Evolutionary conservation across 2,329 filamentous ascomycete genomes (phyloP).

Genomic region (Colletotrichum sp.): DNA sequence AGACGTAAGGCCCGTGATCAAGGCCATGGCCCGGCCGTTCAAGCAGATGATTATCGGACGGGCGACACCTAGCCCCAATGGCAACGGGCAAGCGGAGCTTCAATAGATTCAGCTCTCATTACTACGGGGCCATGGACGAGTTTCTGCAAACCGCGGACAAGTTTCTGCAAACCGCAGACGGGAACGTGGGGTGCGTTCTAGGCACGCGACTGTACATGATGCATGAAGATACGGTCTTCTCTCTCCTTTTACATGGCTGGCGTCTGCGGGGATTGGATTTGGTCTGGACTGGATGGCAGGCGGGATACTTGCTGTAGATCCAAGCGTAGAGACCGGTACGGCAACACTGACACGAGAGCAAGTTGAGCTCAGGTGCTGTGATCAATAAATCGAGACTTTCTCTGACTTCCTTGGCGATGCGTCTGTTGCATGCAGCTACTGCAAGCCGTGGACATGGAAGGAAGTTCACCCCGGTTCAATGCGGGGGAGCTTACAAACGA

Average conservation of each 20-base stretch:
- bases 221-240: not conserved
- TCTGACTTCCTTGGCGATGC: not conserved
- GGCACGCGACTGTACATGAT: not conserved
- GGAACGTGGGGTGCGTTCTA: not conserved
- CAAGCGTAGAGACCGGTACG: not conserved
- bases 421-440: not conserved
- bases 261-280: not conserved
- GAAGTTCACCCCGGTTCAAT: not conserved
- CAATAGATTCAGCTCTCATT: not conserved
- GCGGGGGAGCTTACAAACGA: not conserved
- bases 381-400: not conserved
- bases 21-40: conserved; percentile 44
- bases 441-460: not conserved
- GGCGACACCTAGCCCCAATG: not conserved
- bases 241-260: not conserved
- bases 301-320: not conserved
- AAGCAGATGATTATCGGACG: conserved; percentile 31
- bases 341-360: not conserved
- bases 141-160: not conserved
- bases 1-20: conserved; percentile 46
- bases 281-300: not conserved
- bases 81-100: not conserved
- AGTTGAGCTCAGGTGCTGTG: not conserved
- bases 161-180: not conserved
- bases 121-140: not conserved